A percentile compares a stretch with the other conserved stretches of the same genome.
Evolutionary conservation across 495 filamentous ascomycete genomes (phyloP).

Genomic region (Penicillium longicatenatum): DNA sequence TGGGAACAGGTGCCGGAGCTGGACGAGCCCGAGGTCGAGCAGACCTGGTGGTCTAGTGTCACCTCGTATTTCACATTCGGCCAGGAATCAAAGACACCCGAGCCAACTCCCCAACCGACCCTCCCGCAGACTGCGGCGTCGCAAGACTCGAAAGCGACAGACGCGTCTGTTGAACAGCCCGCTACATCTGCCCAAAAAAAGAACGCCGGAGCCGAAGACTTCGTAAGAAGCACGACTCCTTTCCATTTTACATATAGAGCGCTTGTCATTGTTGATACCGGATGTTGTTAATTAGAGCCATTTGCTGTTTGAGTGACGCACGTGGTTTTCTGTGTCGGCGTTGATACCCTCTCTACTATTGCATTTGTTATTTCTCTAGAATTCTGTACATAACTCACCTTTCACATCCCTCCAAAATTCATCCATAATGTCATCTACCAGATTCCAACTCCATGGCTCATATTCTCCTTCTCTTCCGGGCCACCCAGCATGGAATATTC

Average conservation of each 20-base stretch:
- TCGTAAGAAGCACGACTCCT: not conserved
- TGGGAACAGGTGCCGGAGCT: slow-evolving; percentile 46
- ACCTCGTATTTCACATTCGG: slow-evolving; percentile 36
- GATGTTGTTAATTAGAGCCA: not conserved
- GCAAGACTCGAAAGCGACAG: slow-evolving; percentile 3
- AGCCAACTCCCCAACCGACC: not conserved
- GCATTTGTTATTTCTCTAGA: not conserved
- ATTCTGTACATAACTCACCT: not conserved
- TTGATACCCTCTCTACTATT: slow-evolving; percentile 11
- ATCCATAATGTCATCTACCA: not conserved
- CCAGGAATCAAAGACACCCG: slow-evolving; percentile 18
- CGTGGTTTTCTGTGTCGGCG: not conserved
- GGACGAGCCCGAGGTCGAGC: slow-evolving; percentile 24
- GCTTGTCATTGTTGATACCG: not conserved
- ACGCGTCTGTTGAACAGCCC: not conserved
- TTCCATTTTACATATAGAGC: not conserved
- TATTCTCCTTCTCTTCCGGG: too few relatives aligned
- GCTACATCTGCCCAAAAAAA: not conserved
- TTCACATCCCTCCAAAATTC: not conserved
- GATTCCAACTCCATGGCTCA: not conserved
- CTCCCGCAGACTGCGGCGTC: slow-evolving; percentile 4
- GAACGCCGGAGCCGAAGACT: not conserved
- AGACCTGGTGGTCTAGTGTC: slow-evolving; percentile 37
- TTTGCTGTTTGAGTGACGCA: not conserved
- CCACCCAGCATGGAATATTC: too few relatives aligned